These are phyloP conservation scores for Chrysanthemum lavandulifolium DNA, from an alignment of 129 eudicot genomes.

Conservation along the genomic window DNA sequence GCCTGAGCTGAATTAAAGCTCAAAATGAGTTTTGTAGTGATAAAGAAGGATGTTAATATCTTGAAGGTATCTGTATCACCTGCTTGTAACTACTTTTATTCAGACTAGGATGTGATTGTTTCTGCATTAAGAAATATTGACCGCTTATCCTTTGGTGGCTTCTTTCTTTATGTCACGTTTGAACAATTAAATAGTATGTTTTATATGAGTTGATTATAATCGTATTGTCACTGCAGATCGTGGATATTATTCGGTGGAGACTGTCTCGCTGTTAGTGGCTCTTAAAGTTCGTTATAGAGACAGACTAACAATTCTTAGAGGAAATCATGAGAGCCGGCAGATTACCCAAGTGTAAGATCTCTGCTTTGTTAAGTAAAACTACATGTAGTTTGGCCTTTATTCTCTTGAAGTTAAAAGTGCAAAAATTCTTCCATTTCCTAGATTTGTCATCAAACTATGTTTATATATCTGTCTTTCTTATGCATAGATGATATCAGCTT, in stretches of 20 bases:
- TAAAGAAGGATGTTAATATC: conserved; percentile 1
- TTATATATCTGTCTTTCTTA: background rate
- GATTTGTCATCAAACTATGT: too few species aligned
- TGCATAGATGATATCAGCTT: too few species aligned
- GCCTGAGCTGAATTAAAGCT: background rate
- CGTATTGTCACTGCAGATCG: conserved; percentile 62
- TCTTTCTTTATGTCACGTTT: conserved; percentile 4
- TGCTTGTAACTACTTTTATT: conserved; percentile 8
- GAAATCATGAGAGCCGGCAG: conserved; percentile 95
- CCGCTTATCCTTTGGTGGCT: background rate
- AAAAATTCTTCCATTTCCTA: too few species aligned
- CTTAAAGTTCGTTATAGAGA: conserved; percentile 93
- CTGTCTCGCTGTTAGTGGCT: conserved; percentile 87
- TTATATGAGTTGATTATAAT: conserved; percentile 4
- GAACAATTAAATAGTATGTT: conserved; percentile 14
- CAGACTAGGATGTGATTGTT: conserved; percentile 1
- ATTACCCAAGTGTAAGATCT: conserved; percentile 95
- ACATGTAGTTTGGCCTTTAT: background rate
- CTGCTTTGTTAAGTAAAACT: conserved; percentile 11
- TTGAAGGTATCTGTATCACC: background rate
- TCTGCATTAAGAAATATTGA: background rate
- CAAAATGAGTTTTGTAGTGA: conserved; percentile 11
- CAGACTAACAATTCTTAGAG: conserved; percentile 93
- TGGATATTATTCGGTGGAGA: conserved; percentile 97
- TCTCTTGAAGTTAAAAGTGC: too few species aligned